Conservation (phyloP, 2,329 filamentous ascomycete species). For the Colletotrichum salicis region DNA sequence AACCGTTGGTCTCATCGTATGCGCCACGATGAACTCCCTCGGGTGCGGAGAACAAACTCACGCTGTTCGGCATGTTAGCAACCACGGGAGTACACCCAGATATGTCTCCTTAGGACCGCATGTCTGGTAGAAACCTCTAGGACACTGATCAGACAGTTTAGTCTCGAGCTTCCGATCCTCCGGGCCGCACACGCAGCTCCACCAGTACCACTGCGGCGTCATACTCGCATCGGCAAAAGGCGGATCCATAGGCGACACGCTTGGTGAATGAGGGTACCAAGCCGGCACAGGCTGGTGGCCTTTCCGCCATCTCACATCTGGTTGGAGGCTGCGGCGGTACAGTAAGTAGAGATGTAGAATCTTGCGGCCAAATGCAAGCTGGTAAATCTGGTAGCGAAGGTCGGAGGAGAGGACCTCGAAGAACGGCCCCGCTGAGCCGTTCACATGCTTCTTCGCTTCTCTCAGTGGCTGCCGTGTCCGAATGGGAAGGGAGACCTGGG, state of each 20-base stretch:
- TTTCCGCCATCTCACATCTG: slow-evolving; percentile 34
- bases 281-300: slow-evolving; percentile 33
- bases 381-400: slow-evolving; percentile 35
- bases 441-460: not conserved
- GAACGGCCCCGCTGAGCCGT: slow-evolving; percentile 16
- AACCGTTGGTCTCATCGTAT: slow-evolving; percentile 5
- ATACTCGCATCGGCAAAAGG: slow-evolving; percentile 28
- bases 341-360: slow-evolving; percentile 34
- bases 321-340: slow-evolving; percentile 31
- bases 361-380: slow-evolving; percentile 30
- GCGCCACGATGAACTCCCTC: not conserved
- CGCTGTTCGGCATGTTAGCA: slow-evolving; percentile 34
- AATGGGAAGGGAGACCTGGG: slow-evolving; percentile 3
- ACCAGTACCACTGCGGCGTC: slow-evolving; percentile 36
- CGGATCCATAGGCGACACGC: slow-evolving; percentile 34
- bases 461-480: not conserved
- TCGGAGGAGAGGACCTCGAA: slow-evolving; percentile 33
- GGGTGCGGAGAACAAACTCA: slow-evolving; percentile 15
- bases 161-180: slow-evolving; percentile 31
- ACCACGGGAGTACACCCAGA: slow-evolving; percentile 30
- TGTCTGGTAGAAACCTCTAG: slow-evolving; percentile 34
- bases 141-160: slow-evolving; percentile 31
- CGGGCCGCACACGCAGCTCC: slow-evolving; percentile 36
- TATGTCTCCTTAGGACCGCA: slow-evolving; percentile 31
- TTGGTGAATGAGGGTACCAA: slow-evolving; percentile 33